Conservation (phyloP, 164 flowering plant species). For the Nymphaea thermarum region DNA sequence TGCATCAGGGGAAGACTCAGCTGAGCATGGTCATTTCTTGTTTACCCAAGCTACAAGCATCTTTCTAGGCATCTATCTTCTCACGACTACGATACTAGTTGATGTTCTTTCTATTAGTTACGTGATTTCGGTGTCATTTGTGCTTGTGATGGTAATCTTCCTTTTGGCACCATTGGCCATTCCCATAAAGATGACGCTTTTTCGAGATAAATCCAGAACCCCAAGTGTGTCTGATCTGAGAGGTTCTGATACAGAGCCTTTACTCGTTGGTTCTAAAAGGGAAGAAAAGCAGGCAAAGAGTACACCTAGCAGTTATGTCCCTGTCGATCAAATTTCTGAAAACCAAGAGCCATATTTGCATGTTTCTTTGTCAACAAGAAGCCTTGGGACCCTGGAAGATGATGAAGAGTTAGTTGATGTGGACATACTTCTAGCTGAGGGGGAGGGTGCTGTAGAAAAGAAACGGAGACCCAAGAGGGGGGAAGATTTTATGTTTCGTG, state of each 20-base stretch:
- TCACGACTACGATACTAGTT: constrained; percentile 42
- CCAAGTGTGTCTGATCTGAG: constrained; percentile 13
- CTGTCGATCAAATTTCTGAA: constrained; percentile 14
- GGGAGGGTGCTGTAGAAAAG: constrained; percentile 87
- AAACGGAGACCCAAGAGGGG: constrained; percentile 75
- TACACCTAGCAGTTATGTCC: background rate
- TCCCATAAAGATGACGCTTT: constrained; percentile 81
- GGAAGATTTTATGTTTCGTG: constrained; percentile 63
- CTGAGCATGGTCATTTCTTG: constrained; percentile 47
- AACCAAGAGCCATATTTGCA: constrained; percentile 39
- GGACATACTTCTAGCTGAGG: constrained; percentile 69
- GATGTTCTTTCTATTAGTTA: constrained; percentile 26
- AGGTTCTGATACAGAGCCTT: constrained; percentile 20
- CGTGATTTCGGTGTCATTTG: constrained; percentile 28
- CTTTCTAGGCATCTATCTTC: constrained; percentile 58
- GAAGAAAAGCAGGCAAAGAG: background rate
- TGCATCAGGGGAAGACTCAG: constrained; percentile 45
- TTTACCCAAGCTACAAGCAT: constrained; percentile 59
- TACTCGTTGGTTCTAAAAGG: constrained; percentile 10
- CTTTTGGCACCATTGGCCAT: constrained; percentile 78
- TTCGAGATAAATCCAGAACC: constrained; percentile 22
- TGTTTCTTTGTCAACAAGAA: constrained; percentile 36
- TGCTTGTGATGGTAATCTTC: constrained; percentile 51
- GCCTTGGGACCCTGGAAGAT: constrained; percentile 41
- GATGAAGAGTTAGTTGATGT: constrained; percentile 44